Percentiles rank a stretch among this genome's conserved stretches.
phyloP scores from a whole-genome alignment of 495 filamentous ascomycete genomes.

The Viridothelium virens region DNA sequence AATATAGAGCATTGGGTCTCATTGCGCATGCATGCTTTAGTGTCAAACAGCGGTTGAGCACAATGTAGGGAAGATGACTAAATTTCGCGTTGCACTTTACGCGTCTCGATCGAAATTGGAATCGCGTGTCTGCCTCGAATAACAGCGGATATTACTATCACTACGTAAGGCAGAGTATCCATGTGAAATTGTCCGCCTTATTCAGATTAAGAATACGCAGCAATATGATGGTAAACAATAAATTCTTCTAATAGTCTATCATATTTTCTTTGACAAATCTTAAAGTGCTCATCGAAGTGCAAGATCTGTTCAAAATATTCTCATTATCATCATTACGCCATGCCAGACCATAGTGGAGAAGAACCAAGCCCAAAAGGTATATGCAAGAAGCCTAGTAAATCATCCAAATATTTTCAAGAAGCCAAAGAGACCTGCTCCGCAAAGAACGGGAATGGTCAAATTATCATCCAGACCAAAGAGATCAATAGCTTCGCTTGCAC shows the following conservation, averaged over 20 bases:
- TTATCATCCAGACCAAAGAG: slow-evolving; percentile 94
- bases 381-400: neutral
- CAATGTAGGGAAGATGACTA: neutral
- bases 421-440: slow-evolving; percentile 82
- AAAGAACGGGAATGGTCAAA: slow-evolving; percentile 87
- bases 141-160: too few species aligned
- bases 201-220: too few species aligned
- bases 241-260: too few species aligned
- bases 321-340: neutral
- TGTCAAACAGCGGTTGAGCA: neutral
- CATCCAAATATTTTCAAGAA: slow-evolving; percentile 86
- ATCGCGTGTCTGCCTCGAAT: too few species aligned
- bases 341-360: neutral
- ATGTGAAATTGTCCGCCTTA: too few species aligned
- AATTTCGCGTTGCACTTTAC: slow-evolving; percentile 4
- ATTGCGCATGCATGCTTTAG: neutral
- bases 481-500: slow-evolving; percentile 83
- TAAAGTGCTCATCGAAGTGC: neutral
- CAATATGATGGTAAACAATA: too few species aligned
- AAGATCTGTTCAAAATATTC: neutral
- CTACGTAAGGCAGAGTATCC: too few species aligned
- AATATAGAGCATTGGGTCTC: neutral
- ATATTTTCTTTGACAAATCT: neutral
- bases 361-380: neutral
- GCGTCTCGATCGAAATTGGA: neutral